Percentiles rank a stretch among this genome's conserved stretches.
Evolutionary conservation across 2,329 filamentous ascomycete genomes (phyloP).

Genomic region (Metarhizium brunneum): DNA sequence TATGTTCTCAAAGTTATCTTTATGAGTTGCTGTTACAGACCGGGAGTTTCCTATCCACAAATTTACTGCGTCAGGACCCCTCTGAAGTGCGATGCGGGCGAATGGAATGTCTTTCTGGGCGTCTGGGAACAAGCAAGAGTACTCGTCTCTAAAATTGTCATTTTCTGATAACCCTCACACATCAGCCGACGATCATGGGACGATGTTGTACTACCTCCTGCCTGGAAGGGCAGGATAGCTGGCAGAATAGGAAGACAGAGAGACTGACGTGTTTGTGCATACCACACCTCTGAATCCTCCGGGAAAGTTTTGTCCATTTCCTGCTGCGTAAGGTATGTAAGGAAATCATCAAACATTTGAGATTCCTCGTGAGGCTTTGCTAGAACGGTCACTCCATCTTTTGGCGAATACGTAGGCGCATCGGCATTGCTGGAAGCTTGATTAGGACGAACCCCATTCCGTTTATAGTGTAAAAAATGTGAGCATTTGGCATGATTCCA

Average conservation of each 20-base stretch:
- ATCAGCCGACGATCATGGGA: not conserved
- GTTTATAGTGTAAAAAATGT: not conserved
- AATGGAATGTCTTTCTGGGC: conserved; percentile 59
- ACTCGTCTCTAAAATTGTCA: conserved; percentile 71
- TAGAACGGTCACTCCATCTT: conserved; percentile 36
- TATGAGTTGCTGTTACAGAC: conserved; percentile 65
- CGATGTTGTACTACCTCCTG: not conserved
- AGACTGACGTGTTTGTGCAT: conserved; percentile 63
- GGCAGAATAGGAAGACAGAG: not conserved
- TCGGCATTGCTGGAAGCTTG: conserved; percentile 25
- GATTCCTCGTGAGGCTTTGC: conserved; percentile 64
- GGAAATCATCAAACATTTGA: conserved; percentile 52
- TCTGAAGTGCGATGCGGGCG: conserved; percentile 60
- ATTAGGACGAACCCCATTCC: not conserved
- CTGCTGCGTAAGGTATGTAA: conserved; percentile 51
- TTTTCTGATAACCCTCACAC: conserved; percentile 45
- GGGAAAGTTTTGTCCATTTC: conserved; percentile 31
- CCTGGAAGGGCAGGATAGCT: not conserved
- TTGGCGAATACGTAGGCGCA: conserved; percentile 20
- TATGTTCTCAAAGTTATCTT: conserved; percentile 79
- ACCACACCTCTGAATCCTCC: conserved; percentile 44
- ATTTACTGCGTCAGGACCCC: conserved; percentile 65
- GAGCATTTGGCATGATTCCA: too few relatives aligned
- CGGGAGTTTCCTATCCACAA: conserved; percentile 71
- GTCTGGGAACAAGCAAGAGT: conserved; percentile 50